A percentile compares a stretch with the other conserved stretches of the same genome.
These are phyloP conservation scores for Coemansia sp. DNA, from an alignment of 192 early-diverging fungal species.

Conservation along the genomic window DNA sequence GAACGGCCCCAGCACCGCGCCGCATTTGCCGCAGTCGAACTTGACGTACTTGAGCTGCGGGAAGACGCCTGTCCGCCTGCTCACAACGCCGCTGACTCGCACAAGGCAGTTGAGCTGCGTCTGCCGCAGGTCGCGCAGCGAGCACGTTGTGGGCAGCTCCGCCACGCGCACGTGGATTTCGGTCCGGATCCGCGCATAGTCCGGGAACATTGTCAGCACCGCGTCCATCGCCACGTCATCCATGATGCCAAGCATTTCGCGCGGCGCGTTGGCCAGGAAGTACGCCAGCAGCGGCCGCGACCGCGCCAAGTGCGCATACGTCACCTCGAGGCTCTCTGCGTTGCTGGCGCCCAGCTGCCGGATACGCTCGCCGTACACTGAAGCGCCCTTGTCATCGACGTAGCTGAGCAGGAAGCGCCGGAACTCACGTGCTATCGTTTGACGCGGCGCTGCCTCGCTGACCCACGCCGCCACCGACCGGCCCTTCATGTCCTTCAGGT, in stretches of 20 bases:
- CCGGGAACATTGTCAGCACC: slow-evolving; percentile 82
- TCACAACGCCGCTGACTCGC: slow-evolving; percentile 89
- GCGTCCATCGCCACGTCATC: slow-evolving; percentile 93
- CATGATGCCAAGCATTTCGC: slow-evolving; percentile 88
- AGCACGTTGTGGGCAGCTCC: slow-evolving; percentile 81
- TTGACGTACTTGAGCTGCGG: slow-evolving; percentile 97
- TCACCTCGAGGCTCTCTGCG: slow-evolving; percentile 85
- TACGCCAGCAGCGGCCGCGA: slow-evolving; percentile 87
- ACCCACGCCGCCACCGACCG: slow-evolving; percentile 84
- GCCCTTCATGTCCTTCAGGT: slow-evolving; percentile 83
- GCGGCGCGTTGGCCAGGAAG: slow-evolving; percentile 86
- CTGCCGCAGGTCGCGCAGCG: slow-evolving; percentile 90
- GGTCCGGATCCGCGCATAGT: slow-evolving; percentile 87
- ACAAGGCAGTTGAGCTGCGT: slow-evolving; percentile 90
- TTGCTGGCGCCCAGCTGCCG: slow-evolving; percentile 85
- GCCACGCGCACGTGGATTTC: slow-evolving; percentile 95
- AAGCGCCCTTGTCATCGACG: slow-evolving; percentile 82
- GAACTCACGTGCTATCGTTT: slow-evolving; percentile 86
- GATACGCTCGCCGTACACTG: slow-evolving; percentile 93
- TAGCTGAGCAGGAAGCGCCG: slow-evolving; percentile 85
- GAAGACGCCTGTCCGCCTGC: slow-evolving; percentile 91
- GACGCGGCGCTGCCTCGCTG: slow-evolving; percentile 78
- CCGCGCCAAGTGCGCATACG: slow-evolving; percentile 77
- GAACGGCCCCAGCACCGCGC: slow-evolving; percentile 86
- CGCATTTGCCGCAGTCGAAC: slow-evolving; percentile 95